These are phyloP conservation scores for Globisporangium apiculatum DNA, from an alignment of 352 stramenopile species.

Conservation along the genomic window DNA sequence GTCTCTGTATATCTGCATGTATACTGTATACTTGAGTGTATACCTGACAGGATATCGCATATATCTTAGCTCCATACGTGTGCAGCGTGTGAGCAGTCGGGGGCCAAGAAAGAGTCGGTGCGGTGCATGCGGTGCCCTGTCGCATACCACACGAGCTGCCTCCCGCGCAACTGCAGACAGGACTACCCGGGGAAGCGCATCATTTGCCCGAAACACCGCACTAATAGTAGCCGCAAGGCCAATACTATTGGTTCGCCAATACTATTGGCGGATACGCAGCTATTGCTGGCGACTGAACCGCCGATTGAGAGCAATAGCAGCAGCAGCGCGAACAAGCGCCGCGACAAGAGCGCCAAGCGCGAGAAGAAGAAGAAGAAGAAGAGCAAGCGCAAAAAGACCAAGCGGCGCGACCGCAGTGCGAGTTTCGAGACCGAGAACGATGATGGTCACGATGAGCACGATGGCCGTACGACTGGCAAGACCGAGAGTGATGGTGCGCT, in stretches of 20 bases:
- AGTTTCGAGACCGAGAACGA: conserved; percentile 2
- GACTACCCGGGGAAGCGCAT: conserved; percentile 66
- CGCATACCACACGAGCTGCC: conserved; percentile 73
- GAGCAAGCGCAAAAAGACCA: conserved; percentile 45
- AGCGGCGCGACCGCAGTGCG: conserved; percentile 4
- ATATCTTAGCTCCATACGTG: conserved; percentile 59
- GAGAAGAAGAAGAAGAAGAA: conserved; percentile 52
- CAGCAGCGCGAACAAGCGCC: conserved; percentile 21
- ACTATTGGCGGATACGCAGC: no score
- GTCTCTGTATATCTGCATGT: neutral
- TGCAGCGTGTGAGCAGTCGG: conserved; percentile 63
- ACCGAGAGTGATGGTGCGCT: neutral
- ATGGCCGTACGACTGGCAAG: neutral
- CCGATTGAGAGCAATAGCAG: neutral
- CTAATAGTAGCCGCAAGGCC: no score
- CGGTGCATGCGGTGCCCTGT: conserved; percentile 74
- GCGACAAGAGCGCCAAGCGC: conserved; percentile 19
- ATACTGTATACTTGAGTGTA: no score
- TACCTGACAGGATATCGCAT: no score
- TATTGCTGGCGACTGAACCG: no score
- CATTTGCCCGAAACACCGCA: conserved; percentile 57
- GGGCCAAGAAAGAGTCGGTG: conserved; percentile 72
- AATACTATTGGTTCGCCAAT: no score
- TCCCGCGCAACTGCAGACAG: conserved; percentile 44
- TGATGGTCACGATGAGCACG: conserved; percentile 18